Base-by-base conservation (phyloP, 225 moss, liverwort and hornwort species). In the Thuidium tamariscinum region DNA sequence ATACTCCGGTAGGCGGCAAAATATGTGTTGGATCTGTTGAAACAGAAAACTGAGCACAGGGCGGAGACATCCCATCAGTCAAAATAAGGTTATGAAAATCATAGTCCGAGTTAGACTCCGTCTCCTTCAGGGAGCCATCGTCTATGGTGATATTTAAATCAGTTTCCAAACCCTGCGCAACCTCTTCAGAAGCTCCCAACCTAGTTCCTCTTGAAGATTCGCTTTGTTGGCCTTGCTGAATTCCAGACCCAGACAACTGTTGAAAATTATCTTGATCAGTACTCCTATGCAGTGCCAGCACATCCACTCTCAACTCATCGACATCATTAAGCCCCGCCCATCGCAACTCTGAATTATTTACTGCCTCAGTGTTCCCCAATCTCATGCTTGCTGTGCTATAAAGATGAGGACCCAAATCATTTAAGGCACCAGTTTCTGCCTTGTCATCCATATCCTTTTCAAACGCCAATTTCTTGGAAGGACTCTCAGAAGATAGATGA, bases 261-360 rank as follows among this genome's bases (percentile, higher is more conserved):
- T 92, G 92, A n/a, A 88, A 89, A 81, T 88, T 87, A 73, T 94
- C 96, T 75, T 88, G 90, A 32, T 32, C 84, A 79, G 16, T 81
- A 82, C 67, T 75, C 54, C 77, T 71, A 39, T 89, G 86, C 44
- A 77, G 92, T 49, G 85, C 83, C 74, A 70, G 92, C 44, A 83
- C 18, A 63, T 95, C 95, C 67, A 83, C 83, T 57, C 91, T 91
- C 67, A 85, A 39, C 61, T 95, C 95, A 74, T 91, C 89, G 4
- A 90, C 84, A 57, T 91, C 93, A 63, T 89, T 77, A 36, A 83
- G 87, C 73, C 91, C 94, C 56, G 25, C 86, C 97, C 96, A 96
- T 25, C 91, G 94, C 42, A 90, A 80, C 17, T 97, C 97, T 52
- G 83, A 83, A 87, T 57, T 74, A 37, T 80, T 88, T 41, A 55